Conservation (phyloP, 805 yeast species). For the Nakazawaea wyomingensis region DNA sequence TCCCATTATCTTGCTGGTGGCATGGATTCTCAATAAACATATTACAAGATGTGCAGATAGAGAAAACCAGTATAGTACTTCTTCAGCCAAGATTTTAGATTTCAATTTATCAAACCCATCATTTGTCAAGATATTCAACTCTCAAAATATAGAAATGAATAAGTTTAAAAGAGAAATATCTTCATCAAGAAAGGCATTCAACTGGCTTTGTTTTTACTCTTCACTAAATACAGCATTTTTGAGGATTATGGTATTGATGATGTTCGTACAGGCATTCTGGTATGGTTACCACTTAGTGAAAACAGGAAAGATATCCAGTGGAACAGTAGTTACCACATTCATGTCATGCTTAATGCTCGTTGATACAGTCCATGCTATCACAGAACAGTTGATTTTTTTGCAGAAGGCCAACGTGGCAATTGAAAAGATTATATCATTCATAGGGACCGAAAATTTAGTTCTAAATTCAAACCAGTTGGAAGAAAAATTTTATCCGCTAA, state of each 20-base stretch:
- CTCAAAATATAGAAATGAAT: slow-evolving; percentile 45
- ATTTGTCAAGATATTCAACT: slow-evolving; percentile 57
- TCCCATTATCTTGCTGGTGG: slow-evolving; percentile 56
- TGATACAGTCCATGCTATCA: slow-evolving; percentile 46
- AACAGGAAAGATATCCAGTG: slow-evolving; percentile 43
- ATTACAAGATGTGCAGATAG: slow-evolving; percentile 42
- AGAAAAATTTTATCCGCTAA: slow-evolving; percentile 18
- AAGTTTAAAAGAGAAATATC: slow-evolving; percentile 32
- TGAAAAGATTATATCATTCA: slow-evolving; percentile 37
- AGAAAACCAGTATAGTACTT: slow-evolving; percentile 55
- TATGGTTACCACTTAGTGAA: slow-evolving; percentile 71
- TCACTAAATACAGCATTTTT: slow-evolving; percentile 53
- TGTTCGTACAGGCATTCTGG: slow-evolving; percentile 93
- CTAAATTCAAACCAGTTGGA: background rate
- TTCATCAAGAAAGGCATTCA: slow-evolving; percentile 32
- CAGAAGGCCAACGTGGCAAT: slow-evolving; percentile 74
- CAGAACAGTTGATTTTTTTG: slow-evolving; percentile 53
- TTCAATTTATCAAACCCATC: slow-evolving; percentile 64
- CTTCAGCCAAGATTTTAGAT: slow-evolving; percentile 55
- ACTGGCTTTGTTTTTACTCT: slow-evolving; percentile 40
- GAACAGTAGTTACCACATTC: slow-evolving; percentile 76
- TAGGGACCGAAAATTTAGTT: slow-evolving; percentile 20
- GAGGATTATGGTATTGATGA: slow-evolving; percentile 53
- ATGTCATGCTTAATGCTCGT: slow-evolving; percentile 77
- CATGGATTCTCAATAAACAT: slow-evolving; percentile 44